Evolutionary conservation across 2,329 filamentous ascomycete genomes (phyloP).

Genomic region (Sporothrix inflata): DNA sequence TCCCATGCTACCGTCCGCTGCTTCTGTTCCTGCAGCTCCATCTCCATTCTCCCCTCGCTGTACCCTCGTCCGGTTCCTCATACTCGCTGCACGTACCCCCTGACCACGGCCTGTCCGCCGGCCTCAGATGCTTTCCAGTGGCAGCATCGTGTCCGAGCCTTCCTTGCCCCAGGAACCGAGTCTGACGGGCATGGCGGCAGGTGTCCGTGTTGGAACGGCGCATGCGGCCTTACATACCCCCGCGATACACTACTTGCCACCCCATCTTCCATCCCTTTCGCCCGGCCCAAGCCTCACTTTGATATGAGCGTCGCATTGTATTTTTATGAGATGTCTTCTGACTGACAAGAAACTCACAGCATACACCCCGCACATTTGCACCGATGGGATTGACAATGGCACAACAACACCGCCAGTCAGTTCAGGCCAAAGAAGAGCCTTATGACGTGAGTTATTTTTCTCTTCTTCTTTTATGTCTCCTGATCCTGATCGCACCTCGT

Average conservation of each 20-base stretch:
- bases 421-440: conserved; percentile 50
- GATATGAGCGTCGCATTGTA: background rate
- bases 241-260: background rate
- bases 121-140: conserved; percentile 2
- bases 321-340: background rate
- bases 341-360: conserved; percentile 24
- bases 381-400: conserved; percentile 52
- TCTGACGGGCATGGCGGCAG: background rate
- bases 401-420: conserved; percentile 50
- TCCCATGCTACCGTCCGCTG: background rate
- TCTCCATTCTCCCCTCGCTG: background rate
- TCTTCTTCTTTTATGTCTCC: conserved; percentile 24
- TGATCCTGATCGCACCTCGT: background rate
- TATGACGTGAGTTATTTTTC: conserved; percentile 47
- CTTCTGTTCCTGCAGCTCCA: conserved; percentile 12
- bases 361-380: conserved; percentile 14
- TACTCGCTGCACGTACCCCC: background rate
- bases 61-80: background rate
- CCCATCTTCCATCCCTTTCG: background rate
- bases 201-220: background rate
- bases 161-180: background rate
- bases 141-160: background rate
- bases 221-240: background rate
- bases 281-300: background rate
- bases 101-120: background rate